Evolutionary conservation across 2,329 filamentous ascomycete species (phyloP).

Genomic region (Juglanconis oblonga): DNA sequence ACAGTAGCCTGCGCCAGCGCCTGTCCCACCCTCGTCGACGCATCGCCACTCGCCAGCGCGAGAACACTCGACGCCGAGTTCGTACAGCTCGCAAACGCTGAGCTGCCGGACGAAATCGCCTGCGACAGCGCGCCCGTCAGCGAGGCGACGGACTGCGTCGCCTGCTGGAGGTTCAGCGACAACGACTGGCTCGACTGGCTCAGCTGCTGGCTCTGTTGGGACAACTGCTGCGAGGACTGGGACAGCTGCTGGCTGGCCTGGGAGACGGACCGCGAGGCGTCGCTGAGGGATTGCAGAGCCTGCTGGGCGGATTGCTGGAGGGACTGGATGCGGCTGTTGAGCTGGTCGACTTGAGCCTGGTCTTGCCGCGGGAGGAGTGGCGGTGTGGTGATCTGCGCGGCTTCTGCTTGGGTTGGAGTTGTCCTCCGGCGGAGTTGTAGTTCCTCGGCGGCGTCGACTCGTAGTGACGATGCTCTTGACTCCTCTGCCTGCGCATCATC

Average conservation of each 20-base stretch:
- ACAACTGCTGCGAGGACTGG: slow-evolving; percentile 26
- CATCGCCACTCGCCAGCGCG: slow-evolving; percentile 24
- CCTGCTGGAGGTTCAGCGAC: slow-evolving; percentile 23
- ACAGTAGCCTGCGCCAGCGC: slow-evolving; percentile 31
- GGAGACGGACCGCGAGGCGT: slow-evolving; percentile 27
- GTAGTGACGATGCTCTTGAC: neutral
- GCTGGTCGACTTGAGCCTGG: slow-evolving; percentile 23
- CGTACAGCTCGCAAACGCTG: slow-evolving; percentile 26
- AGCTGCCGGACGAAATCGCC: slow-evolving; percentile 24
- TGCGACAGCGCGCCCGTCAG: slow-evolving; percentile 26
- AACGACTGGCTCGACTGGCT: slow-evolving; percentile 26
- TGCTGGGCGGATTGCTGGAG: slow-evolving; percentile 28
- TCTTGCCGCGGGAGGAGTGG: slow-evolving; percentile 23
- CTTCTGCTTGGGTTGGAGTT: slow-evolving; percentile 10
- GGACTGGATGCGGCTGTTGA: slow-evolving; percentile 20
- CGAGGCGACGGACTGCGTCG: slow-evolving; percentile 23
- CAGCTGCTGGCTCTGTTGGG: slow-evolving; percentile 30
- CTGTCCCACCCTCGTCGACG: slow-evolving; percentile 26
- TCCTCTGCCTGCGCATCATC: neutral
- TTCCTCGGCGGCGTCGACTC: neutral
- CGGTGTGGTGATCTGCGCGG: slow-evolving; percentile 24
- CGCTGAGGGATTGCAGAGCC: slow-evolving; percentile 26
- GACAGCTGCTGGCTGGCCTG: slow-evolving; percentile 32
- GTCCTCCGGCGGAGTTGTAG: neutral
- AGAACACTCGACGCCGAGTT: slow-evolving; percentile 28